Evolutionary conservation across 805 yeast genomes (phyloP).

Genomic region (Peterozyma toletana): DNA sequence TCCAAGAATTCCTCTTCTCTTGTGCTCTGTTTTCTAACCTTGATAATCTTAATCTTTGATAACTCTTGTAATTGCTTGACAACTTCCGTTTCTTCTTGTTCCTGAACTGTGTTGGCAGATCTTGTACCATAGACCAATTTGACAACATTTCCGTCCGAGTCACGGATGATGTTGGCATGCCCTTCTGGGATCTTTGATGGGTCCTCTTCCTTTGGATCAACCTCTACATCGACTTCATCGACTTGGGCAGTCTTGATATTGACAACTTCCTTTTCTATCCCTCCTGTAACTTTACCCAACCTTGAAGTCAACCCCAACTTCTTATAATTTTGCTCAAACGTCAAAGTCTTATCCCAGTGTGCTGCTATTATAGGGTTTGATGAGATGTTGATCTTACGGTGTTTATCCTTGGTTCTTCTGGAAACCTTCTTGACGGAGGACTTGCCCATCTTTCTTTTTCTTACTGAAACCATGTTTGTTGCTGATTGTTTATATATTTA

Average conservation of each 20-base stretch:
- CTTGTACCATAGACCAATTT: slow-evolving; percentile 67
- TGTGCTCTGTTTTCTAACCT: slow-evolving; percentile 52
- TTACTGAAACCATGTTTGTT: slow-evolving; percentile 39
- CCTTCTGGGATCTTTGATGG: slow-evolving; percentile 67
- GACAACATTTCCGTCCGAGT: slow-evolving; percentile 58
- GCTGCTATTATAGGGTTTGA: slow-evolving; percentile 80
- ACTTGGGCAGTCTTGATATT: slow-evolving; percentile 25
- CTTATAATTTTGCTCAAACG: slow-evolving; percentile 82
- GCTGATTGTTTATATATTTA: too few species aligned
- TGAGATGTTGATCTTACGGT: slow-evolving; percentile 55
- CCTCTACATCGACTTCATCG: slow-evolving; percentile 23
- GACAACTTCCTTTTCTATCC: slow-evolving; percentile 56
- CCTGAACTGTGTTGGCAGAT: slow-evolving; percentile 27
- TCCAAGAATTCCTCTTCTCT: slow-evolving; percentile 73
- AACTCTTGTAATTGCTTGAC: slow-evolving; percentile 62
- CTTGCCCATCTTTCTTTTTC: slow-evolving; percentile 79
- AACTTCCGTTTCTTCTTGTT: slow-evolving; percentile 42
- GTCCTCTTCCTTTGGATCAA: slow-evolving; percentile 31
- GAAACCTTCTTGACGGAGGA: slow-evolving; percentile 66
- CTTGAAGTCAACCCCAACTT: slow-evolving; percentile 68
- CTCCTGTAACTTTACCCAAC: slow-evolving; percentile 70
- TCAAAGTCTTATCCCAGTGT: slow-evolving; percentile 81
- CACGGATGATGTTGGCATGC: slow-evolving; percentile 70
- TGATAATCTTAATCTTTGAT: slow-evolving; percentile 35
- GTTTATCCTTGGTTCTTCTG: slow-evolving; percentile 63